A percentile compares a stretch with the other conserved stretches of the same genome.
phyloP scores from a whole-genome alignment of 345 rosid genomes.

The Cardamine chenopodiifolia region DNA sequence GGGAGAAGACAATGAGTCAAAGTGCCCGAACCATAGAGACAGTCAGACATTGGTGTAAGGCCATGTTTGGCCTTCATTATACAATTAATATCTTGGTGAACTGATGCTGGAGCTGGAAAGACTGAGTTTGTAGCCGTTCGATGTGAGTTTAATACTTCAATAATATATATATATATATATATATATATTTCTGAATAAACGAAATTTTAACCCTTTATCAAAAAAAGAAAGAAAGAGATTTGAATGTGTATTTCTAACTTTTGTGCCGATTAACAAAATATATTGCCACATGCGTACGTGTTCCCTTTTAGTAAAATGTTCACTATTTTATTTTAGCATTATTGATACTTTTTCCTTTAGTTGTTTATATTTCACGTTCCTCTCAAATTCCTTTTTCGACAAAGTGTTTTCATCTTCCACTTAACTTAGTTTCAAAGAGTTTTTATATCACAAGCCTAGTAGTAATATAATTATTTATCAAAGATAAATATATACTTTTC shows the following conservation, averaged over 20 bases:
- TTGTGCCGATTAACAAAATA: slow-evolving; percentile 22
- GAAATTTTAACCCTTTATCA: too few relatives aligned
- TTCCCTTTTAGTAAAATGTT: slow-evolving; percentile 25
- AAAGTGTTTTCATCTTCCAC: slow-evolving; percentile 39
- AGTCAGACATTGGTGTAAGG: not conserved
- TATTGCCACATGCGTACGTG: slow-evolving; percentile 34
- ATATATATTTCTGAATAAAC: not conserved
- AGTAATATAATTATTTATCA: slow-evolving; percentile 14
- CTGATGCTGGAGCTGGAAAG: not conserved
- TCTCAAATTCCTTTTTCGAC: slow-evolving; percentile 18
- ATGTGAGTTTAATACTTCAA: not conserved
- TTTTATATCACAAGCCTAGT: slow-evolving; percentile 18
- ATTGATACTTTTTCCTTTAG: slow-evolving; percentile 23
- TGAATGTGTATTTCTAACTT: slow-evolving; percentile 4
- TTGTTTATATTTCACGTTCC: not conserved
- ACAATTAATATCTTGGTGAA: not conserved
- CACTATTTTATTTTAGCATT: slow-evolving; percentile 34
- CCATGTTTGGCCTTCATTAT: not conserved
- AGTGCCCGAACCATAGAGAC: not conserved
- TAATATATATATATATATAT: too few relatives aligned
- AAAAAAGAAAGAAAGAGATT: not conserved
- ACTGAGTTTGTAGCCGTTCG: not conserved
- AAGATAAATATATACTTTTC: not conserved
- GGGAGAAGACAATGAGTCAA: not conserved
- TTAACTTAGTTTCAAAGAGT: slow-evolving; percentile 22